phyloP scores from a whole-genome alignment of 805 yeast species.

The Sugiyamaella qingdaonensis region DNA sequence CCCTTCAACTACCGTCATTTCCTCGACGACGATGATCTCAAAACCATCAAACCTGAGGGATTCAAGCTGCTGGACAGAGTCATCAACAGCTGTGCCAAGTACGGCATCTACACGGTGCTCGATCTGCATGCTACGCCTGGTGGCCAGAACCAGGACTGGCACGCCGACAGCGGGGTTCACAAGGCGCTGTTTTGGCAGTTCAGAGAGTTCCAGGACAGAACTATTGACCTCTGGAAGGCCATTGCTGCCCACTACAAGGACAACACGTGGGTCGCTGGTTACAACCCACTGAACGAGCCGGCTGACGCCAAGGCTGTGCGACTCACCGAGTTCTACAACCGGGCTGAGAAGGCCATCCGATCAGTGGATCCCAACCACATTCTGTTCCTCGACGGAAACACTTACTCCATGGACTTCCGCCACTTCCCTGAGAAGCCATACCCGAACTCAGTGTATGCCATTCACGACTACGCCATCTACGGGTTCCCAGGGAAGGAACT shows the following conservation, averaged over 20 bases:
- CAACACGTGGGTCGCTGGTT: constrained; percentile 51
- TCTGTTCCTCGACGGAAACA: constrained; percentile 47
- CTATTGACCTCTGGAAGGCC: constrained; percentile 43
- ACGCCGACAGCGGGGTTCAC: constrained; percentile 45
- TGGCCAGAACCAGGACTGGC: constrained; percentile 56
- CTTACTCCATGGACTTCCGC: constrained; percentile 48
- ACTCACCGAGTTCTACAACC: constrained; percentile 38
- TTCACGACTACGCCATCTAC: constrained; percentile 44
- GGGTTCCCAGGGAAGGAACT: constrained; percentile 41
- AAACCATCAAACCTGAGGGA: constrained; percentile 41
- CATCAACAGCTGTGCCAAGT: constrained; percentile 41
- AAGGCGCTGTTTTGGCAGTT: constrained; percentile 48
- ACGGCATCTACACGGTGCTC: constrained; percentile 46
- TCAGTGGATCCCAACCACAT: constrained; percentile 46
- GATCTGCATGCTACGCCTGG: constrained; percentile 51
- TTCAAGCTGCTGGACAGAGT: constrained; percentile 42
- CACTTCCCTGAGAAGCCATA: constrained; percentile 39
- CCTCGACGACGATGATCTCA: constrained; percentile 43
- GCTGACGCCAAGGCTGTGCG: constrained; percentile 42
- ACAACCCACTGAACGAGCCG: constrained; percentile 53
- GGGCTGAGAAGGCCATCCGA: constrained; percentile 40
- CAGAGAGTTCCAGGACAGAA: constrained; percentile 45
- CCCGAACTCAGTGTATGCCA: constrained; percentile 46
- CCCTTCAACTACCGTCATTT: constrained; percentile 53
- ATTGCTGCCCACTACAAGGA: constrained; percentile 45